Base-by-base conservation (phyloP, 495 filamentous ascomycete genomes). In the Hyaloscypha bicolor region DNA sequence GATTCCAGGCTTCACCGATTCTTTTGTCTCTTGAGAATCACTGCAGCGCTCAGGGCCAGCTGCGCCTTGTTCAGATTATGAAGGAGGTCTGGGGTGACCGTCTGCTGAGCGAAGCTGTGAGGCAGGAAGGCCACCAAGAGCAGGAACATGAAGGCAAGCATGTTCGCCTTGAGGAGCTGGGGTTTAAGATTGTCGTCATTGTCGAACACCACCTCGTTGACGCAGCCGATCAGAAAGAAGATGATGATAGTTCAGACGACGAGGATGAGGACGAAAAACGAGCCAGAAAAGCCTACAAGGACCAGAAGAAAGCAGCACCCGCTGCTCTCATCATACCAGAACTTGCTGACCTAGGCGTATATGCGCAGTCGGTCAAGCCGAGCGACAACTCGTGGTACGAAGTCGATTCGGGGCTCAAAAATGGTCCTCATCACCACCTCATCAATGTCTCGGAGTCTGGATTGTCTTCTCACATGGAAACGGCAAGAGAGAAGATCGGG, bases 401-500 rank as follows among this genome's bases (percentile, higher is more conserved):
- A 37, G 35, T 37, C 11, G 35, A 69, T 16, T 65, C 42, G 2
- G 66, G 67, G 1, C 70, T 83, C 4, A 69, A 71, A 16, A 79
- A 83, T 59, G 79, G 76, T 0, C 84, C 84, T 6, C 82, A 82
- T 60, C 80, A 85, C 72, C 84, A 86, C 62, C 75, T 87, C 51
- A 85, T 87, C 78, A 87, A 87, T 69, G 77, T 87, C 0, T 85
- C 83, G 8, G 84, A 87, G 67, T 74, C 75, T 0, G 82, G 83
- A 0, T 70, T 87, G 5, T 73, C 75, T 9, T 62, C 74, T 19
- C 75, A 80, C 29, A 67, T 84, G 61, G 73, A 75, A 0, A 63
- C 60, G 1, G 55, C 78, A 52, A 76, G 67, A 14, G 71, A 72
- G 16, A 73, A 73, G n/a, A 84, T 87, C 51, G 73, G 79, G 2